Conservation (phyloP, 495 filamentous ascomycete species). For the Penicillium paxilli region DNA sequence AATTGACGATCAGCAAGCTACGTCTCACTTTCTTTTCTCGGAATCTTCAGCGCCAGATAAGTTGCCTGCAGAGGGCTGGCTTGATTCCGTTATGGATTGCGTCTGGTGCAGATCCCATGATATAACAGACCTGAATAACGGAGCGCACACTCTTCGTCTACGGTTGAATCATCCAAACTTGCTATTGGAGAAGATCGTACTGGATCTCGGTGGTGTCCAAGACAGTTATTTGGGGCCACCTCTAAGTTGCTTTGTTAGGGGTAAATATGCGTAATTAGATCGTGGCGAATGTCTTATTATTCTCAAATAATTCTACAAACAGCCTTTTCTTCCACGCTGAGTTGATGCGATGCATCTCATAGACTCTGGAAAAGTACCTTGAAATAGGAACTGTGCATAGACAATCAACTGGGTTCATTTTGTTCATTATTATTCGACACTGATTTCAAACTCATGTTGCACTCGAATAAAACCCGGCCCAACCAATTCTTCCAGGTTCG, state of each 20-base stretch:
- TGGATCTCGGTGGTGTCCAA: conserved; percentile 68
- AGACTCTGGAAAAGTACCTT: too few relatives aligned
- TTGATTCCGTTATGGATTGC: conserved; percentile 52
- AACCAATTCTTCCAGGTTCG: conserved; percentile 9
- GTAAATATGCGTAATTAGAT: too few relatives aligned
- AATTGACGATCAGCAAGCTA: conserved; percentile 37
- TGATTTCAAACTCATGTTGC: conserved; percentile 15
- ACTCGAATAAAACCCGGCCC: conserved; percentile 19
- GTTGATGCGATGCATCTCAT: too few relatives aligned
- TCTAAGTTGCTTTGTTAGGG: background rate
- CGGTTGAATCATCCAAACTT: conserved; percentile 60
- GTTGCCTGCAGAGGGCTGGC: conserved; percentile 52
- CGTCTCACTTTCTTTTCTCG: background rate
- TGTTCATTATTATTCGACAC: background rate
- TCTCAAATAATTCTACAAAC: too few relatives aligned
- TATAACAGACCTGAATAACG: background rate
- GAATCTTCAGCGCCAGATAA: background rate
- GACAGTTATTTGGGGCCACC: conserved; percentile 68
- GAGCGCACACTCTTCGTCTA: conserved; percentile 24
- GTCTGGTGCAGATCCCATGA: conserved; percentile 51
- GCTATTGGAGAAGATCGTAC: conserved; percentile 67
- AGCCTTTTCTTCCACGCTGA: too few relatives aligned
- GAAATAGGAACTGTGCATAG: background rate
- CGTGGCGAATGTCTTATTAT: too few relatives aligned
- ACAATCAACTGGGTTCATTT: background rate